phyloP scores from a whole-genome alignment of 2,329 filamentous ascomycete genomes.

The Penicillium glabrum region DNA sequence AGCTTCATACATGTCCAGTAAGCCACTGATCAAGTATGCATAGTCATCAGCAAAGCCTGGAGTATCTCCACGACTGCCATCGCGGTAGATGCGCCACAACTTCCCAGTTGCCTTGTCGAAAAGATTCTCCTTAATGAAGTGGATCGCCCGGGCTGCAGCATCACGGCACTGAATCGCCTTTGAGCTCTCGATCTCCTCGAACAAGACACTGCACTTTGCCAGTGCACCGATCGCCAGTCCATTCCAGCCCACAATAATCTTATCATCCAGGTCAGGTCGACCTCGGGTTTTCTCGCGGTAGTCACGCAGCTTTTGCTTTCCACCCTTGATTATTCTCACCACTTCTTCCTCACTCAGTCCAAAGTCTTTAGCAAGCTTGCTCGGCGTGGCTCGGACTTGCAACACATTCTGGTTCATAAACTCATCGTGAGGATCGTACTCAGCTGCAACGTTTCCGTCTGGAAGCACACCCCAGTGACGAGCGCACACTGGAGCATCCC shows the following conservation, averaged over 20 bases:
- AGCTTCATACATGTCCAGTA: conserved; percentile 80
- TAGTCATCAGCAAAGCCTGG: conserved; percentile 91
- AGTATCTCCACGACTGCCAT: conserved; percentile 61
- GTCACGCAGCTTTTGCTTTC: conserved; percentile 66
- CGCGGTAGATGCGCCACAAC: conserved; percentile 73
- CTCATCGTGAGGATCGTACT: conserved; percentile 87
- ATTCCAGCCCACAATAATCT: conserved; percentile 85
- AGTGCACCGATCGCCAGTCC: conserved; percentile 82
- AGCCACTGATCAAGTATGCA: conserved; percentile 78
- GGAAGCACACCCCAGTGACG: conserved; percentile 81
- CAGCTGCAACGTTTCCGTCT: conserved; percentile 80
- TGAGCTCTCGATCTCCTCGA: conserved; percentile 61
- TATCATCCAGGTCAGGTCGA: conserved; percentile 78
- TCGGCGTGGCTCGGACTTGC: conserved; percentile 65
- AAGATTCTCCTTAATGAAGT: conserved; percentile 71
- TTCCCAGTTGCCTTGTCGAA: conserved; percentile 65
- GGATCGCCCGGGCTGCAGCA: conserved; percentile 66
- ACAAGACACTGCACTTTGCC: conserved; percentile 68
- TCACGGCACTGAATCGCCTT: conserved; percentile 62
- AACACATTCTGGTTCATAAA: conserved; percentile 93
- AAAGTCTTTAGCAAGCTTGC: conserved; percentile 72
- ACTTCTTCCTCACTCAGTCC: conserved; percentile 70
- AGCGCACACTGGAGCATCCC: conserved; percentile 71
- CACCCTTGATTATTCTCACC: conserved; percentile 63
- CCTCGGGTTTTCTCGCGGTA: conserved; percentile 74